A percentile compares a stretch with the other conserved stretches of the same genome.
phyloP scores from a whole-genome alignment of 805 yeast species.

The Grigorovia transvaalensis region DNA sequence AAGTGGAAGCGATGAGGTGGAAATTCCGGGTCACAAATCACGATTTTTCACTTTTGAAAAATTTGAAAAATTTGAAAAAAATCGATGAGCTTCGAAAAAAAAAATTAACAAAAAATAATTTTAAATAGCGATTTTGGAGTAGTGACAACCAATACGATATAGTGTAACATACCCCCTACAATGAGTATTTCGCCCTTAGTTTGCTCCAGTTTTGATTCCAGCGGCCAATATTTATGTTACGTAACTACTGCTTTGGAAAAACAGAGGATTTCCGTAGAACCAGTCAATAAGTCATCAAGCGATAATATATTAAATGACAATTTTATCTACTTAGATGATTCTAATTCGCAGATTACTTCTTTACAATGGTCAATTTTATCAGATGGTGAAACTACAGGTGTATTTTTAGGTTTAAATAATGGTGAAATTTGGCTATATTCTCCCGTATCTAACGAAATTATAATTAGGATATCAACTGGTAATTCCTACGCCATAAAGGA shows the following conservation, averaged over 20 bases:
- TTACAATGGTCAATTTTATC: slow-evolving; percentile 20
- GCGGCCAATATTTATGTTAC: slow-evolving; percentile 53
- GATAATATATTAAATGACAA: slow-evolving; percentile 27
- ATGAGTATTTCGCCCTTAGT: slow-evolving; percentile 7
- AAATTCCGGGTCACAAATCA: not conserved
- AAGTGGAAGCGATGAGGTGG: no score
- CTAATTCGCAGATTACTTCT: slow-evolving; percentile 14
- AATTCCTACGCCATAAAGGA: slow-evolving; percentile 39
- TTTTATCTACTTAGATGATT: slow-evolving; percentile 18
- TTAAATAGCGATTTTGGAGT: not conserved
- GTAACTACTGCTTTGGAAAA: slow-evolving; percentile 59
- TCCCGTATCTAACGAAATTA: slow-evolving; percentile 49
- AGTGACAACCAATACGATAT: not conserved
- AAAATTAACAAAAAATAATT: not conserved
- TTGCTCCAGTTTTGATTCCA: slow-evolving; percentile 47
- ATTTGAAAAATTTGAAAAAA: not conserved
- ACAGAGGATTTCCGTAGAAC: slow-evolving; percentile 57
- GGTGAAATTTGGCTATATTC: slow-evolving; percentile 60
- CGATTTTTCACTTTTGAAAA: not conserved
- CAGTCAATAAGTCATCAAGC: slow-evolving; percentile 29
- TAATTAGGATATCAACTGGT: slow-evolving; percentile 41
- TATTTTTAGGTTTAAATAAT: slow-evolving; percentile 54
- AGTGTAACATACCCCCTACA: not conserved
- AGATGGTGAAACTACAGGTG: slow-evolving; percentile 33
- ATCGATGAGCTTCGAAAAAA: not conserved